Conservation (phyloP, 2,329 filamentous ascomycete genomes). For the Talaromyces sp. region DNA sequence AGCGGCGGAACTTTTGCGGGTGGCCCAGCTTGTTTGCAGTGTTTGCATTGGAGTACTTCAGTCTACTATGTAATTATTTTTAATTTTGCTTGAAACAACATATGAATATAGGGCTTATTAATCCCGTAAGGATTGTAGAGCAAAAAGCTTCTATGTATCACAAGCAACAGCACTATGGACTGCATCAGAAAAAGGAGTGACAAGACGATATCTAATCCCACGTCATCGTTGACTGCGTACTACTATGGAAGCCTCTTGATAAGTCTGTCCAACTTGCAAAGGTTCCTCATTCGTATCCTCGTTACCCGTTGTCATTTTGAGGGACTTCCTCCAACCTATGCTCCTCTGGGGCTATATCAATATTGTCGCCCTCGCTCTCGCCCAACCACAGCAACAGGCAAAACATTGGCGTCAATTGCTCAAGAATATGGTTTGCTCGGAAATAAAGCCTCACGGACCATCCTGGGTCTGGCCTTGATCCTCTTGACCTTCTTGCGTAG, state of each 20-base stretch:
- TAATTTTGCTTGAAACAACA: not conserved
- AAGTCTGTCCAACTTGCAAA: conserved; percentile 24
- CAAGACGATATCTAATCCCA: conserved; percentile 12
- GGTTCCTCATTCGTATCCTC: conserved; percentile 27
- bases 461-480: conserved; percentile 45
- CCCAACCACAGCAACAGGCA: conserved; percentile 6
- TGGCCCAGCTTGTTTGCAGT: conserved; percentile 13
- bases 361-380: not conserved
- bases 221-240: conserved; percentile 21
- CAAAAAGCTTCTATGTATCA: not conserved
- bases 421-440: conserved; percentile 28
- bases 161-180: not conserved
- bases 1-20: conserved; percentile 4
- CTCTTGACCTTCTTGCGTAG: conserved; percentile 25
- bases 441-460: conserved; percentile 34
- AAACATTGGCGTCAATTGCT: conserved; percentile 14
- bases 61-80: too few species aligned
- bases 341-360: conserved; percentile 20
- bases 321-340: conserved; percentile 38
- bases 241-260: conserved; percentile 16
- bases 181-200: not conserved
- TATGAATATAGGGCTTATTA: not conserved
- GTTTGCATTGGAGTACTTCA: conserved; percentile 10
- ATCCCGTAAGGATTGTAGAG: not conserved
- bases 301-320: conserved; percentile 18